Evolutionary conservation across 148 eudicot genomes (phyloP).

Genomic region (Fallopia convolvulus): DNA sequence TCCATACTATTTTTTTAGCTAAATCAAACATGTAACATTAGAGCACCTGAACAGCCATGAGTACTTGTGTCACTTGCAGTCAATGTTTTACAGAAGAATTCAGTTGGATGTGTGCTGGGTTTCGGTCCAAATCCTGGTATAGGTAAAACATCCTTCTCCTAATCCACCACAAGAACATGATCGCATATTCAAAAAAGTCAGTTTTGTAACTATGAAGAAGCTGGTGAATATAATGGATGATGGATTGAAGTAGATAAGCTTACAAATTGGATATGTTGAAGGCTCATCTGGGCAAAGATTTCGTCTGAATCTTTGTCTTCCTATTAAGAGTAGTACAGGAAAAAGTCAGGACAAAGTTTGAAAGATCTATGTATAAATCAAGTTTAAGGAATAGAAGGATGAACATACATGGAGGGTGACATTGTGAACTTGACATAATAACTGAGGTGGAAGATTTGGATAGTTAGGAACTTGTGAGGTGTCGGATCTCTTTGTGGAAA

Average conservation of each 20-base stretch:
- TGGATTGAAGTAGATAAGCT: not conserved
- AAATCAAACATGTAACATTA: too few relatives aligned
- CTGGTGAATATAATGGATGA: not conserved
- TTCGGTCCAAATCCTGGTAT: constrained; percentile 67
- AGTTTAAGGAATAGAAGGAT: not conserved
- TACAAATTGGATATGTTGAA: constrained; percentile 77
- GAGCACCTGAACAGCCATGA: constrained; percentile 32
- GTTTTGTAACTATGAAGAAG: not conserved
- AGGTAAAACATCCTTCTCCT: constrained; percentile 82
- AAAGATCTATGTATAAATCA: not conserved
- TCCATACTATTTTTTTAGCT: too few relatives aligned
- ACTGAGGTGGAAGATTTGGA: constrained; percentile 76
- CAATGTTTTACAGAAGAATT: constrained; percentile 91
- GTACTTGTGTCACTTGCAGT: constrained; percentile 96
- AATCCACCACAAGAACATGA: constrained; percentile 10
- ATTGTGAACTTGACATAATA: constrained; percentile 86
- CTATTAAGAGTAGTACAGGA: constrained; percentile 19
- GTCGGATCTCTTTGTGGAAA: constrained; percentile 69
- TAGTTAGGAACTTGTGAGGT: constrained; percentile 82
- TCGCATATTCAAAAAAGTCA: not conserved
- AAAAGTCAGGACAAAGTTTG: not conserved
- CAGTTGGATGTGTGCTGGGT: constrained; percentile 71
- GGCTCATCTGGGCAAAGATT: constrained; percentile 95
- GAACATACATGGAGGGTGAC: constrained; percentile 67
- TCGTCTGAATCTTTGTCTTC: constrained; percentile 95